phyloP scores from a whole-genome alignment of 345 rosid genomes.

The Mangifera indica region DNA sequence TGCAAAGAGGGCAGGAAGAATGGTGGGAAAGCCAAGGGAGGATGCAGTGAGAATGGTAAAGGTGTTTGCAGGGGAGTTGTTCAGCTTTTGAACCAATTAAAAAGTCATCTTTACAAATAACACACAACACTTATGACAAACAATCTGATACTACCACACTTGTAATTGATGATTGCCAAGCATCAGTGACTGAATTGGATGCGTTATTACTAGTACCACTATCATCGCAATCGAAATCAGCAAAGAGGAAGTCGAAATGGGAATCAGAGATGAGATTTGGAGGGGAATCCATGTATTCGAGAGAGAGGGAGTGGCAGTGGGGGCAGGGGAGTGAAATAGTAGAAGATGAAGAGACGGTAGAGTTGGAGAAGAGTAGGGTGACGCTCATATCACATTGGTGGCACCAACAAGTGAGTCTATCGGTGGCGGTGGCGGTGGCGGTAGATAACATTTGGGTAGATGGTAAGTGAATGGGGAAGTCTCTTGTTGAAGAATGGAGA shows the following conservation, averaged over 20 bases:
- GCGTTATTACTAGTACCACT: neutral
- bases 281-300: slow-evolving; percentile 38
- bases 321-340: slow-evolving; percentile 38
- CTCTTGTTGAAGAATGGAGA: too few relatives aligned
- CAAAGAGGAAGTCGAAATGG: neutral
- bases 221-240: neutral
- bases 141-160: slow-evolving; percentile 14
- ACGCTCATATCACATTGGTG: slow-evolving; percentile 64
- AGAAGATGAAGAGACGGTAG: slow-evolving; percentile 16
- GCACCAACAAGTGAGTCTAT: slow-evolving; percentile 56
- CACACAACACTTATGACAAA: slow-evolving; percentile 28
- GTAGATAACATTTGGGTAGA: slow-evolving; percentile 21
- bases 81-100: slow-evolving; percentile 35
- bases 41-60: slow-evolving; percentile 58
- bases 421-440: slow-evolving; percentile 14
- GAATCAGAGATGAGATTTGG: neutral
- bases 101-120: slow-evolving; percentile 56
- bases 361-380: slow-evolving; percentile 29
- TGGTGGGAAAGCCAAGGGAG: slow-evolving; percentile 54
- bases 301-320: slow-evolving; percentile 31
- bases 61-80: slow-evolving; percentile 51
- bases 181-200: neutral
- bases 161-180: neutral
- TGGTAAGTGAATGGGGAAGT: slow-evolving; percentile 8
- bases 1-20: slow-evolving; percentile 59